Evolutionary conservation across 2,329 filamentous ascomycete species (phyloP).

Genomic region (Aspergillus sergii): DNA sequence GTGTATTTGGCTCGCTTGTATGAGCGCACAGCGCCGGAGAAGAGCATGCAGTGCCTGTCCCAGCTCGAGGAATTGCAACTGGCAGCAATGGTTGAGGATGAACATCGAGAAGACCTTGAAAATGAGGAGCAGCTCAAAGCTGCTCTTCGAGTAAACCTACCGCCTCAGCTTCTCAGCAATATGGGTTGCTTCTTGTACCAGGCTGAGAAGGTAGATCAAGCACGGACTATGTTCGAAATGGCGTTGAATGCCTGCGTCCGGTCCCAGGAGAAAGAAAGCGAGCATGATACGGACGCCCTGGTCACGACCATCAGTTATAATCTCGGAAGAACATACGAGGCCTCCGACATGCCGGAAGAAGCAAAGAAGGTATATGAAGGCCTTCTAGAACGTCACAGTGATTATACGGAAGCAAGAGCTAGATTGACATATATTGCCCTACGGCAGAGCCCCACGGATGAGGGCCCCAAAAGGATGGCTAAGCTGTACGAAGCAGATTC

Average conservation of each 20-base stretch:
- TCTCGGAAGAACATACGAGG: conserved; percentile 89
- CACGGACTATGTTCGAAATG: conserved; percentile 88
- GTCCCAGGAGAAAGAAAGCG: conserved; percentile 72
- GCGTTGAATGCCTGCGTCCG: conserved; percentile 85
- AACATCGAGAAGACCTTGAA: conserved; percentile 62
- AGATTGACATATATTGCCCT: conserved; percentile 89
- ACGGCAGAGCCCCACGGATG: conserved; percentile 76
- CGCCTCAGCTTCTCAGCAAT: conserved; percentile 93
- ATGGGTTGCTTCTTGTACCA: conserved; percentile 96
- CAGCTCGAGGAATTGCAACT: conserved; percentile 91
- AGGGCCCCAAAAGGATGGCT: conserved; percentile 81
- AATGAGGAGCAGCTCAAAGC: conserved; percentile 61
- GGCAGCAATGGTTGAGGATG: conserved; percentile 72
- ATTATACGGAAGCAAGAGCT: conserved; percentile 90
- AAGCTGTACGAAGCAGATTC: conserved; percentile 84
- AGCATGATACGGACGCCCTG: conserved; percentile 83
- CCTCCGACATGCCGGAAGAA: conserved; percentile 75
- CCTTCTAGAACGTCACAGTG: conserved; percentile 78
- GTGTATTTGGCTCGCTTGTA: conserved; percentile 91
- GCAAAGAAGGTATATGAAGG: conserved; percentile 88
- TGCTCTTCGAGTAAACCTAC: conserved; percentile 74
- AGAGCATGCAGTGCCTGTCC: conserved; percentile 85
- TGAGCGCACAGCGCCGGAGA: conserved; percentile 81
- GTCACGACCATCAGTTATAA: conserved; percentile 98
- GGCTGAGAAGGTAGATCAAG: conserved; percentile 75